Conservation (phyloP, 192 early-diverging fungal species). For the Backusella luteola region DNA sequence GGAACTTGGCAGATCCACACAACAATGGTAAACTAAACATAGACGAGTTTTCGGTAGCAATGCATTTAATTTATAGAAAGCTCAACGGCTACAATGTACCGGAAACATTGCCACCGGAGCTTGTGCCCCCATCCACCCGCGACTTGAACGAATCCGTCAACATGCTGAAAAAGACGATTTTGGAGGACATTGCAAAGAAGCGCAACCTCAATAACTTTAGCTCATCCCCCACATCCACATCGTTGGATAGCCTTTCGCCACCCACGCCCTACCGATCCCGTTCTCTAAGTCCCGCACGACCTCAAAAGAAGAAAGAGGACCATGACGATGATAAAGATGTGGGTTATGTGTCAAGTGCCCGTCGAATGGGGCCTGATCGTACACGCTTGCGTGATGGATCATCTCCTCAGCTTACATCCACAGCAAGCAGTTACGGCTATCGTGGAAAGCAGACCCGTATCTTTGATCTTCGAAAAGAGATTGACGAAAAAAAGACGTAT, state of each 20-base stretch:
- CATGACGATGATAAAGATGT: constrained; percentile 29
- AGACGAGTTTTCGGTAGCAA: constrained; percentile 96
- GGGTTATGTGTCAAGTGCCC: constrained; percentile 40
- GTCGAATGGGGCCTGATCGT: constrained; percentile 35
- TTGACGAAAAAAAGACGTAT: constrained; percentile 22
- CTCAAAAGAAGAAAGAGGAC: not conserved
- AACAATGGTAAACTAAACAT: constrained; percentile 86
- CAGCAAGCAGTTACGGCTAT: constrained; percentile 29
- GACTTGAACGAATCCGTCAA: constrained; percentile 71
- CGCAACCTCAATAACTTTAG: constrained; percentile 24
- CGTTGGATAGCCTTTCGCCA: constrained; percentile 3
- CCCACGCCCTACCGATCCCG: constrained; percentile 7
- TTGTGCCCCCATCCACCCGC: constrained; percentile 83
- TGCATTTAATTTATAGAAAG: constrained; percentile 93
- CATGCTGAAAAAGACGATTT: constrained; percentile 62
- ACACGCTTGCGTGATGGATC: constrained; percentile 2
- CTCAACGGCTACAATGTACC: constrained; percentile 84
- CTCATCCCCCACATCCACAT: constrained; percentile 4
- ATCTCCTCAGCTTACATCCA: constrained; percentile 10
- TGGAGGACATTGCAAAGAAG: constrained; percentile 55
- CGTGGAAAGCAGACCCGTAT: constrained; percentile 37
- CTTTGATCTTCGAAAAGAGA: constrained; percentile 30
- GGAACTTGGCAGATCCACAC: constrained; percentile 76
- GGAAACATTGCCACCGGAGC: constrained; percentile 70
- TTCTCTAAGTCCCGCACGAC: constrained; percentile 13